Percentiles rank a stretch among this genome's conserved stretches.
phyloP scores from a whole-genome alignment of 2,329 filamentous ascomycete species.

The Botryotinia calthae region DNA sequence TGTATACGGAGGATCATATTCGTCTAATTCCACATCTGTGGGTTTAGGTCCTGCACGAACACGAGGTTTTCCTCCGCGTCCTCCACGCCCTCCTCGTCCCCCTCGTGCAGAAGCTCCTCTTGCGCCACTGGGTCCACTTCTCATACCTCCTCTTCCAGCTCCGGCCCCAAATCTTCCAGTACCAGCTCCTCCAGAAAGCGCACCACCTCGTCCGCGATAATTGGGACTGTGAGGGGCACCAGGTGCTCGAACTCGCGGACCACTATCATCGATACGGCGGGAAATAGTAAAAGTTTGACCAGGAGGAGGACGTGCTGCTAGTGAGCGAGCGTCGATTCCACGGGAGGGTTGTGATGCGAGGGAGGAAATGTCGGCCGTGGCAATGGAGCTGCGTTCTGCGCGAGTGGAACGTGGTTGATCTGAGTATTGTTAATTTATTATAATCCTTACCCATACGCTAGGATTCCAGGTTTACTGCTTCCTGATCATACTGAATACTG shows the following conservation, averaged over 20 bases:
- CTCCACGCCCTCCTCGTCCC: conserved; percentile 11
- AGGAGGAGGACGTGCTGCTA: conserved; percentile 34
- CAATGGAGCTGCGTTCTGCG: conserved; percentile 29
- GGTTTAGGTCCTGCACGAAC: not conserved
- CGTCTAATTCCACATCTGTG: conserved; percentile 3
- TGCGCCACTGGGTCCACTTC: conserved; percentile 6
- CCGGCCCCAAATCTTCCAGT: conserved; percentile 26
- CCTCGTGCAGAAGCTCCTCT: conserved; percentile 4
- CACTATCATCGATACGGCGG: conserved; percentile 20
- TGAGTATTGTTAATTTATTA: not conserved
- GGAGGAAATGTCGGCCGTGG: conserved; percentile 34
- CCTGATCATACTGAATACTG: too few species aligned
- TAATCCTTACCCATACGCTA: not conserved
- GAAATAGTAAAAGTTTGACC: conserved; percentile 28
- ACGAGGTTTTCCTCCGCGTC: conserved; percentile 16
- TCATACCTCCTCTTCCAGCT: conserved; percentile 29
- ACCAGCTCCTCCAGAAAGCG: not conserved
- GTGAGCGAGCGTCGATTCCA: conserved; percentile 38
- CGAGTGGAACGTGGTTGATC: conserved; percentile 6
- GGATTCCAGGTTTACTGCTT: not conserved
- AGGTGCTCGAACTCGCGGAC: not conserved
- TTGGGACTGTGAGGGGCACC: not conserved
- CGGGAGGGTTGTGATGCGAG: conserved; percentile 29
- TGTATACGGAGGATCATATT: conserved; percentile 27
- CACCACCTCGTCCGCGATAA: conserved; percentile 17